Evolutionary conservation across 176 grass and related monocot species (phyloP), one percentile per base, ranked within the genome.

Genomic region (Urochloa ruziziensis): DNA sequence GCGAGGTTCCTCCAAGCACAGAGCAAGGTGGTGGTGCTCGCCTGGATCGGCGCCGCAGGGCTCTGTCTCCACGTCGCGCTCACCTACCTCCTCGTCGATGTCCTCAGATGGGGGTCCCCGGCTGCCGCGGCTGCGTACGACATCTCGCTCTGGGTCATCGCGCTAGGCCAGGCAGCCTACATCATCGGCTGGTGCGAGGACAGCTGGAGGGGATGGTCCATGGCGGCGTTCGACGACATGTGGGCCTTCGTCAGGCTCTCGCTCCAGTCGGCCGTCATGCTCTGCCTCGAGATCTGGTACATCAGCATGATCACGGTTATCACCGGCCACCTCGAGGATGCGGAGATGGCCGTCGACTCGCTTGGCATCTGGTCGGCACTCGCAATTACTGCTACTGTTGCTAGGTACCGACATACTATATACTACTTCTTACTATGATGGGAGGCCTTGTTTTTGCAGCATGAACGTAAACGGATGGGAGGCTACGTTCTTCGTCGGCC

Each of bases 241-340:
- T 76, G 83, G 64, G 57, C 80, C 0, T 91, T 94, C 64, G 44
- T 94, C 24, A 77, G 10, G 75, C 82, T 94, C 51, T 94, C 92
- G 5, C 56, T 94, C 39, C 86, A 85, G 70, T 94, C 92, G 1
- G 86, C 88, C 1, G 70, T 94, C 43, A 94, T 94, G 92, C 83
- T 91, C 21, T 94, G 88, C 83, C 86, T 94, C 4, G 92, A 94
- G 70, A 74, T 91, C 24, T 94, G 92, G 92, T 94, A 94, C 86
- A 42, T 86, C 47, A 36, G 64, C 62, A 25, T 83, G 4, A 82
- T 94, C 64, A 83, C 76, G 0, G 86, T 94, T 5, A 48, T 94
- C 56, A 94, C 86, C 0, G 92, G 89, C 10, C 24, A 86, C 80
- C 89, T 94, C 28, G 0, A 73, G 12, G 30, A 91, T 12, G 88